Evolutionary conservation across 305 asterid species (phyloP).

Genomic region (Nicotiana rustica): DNA sequence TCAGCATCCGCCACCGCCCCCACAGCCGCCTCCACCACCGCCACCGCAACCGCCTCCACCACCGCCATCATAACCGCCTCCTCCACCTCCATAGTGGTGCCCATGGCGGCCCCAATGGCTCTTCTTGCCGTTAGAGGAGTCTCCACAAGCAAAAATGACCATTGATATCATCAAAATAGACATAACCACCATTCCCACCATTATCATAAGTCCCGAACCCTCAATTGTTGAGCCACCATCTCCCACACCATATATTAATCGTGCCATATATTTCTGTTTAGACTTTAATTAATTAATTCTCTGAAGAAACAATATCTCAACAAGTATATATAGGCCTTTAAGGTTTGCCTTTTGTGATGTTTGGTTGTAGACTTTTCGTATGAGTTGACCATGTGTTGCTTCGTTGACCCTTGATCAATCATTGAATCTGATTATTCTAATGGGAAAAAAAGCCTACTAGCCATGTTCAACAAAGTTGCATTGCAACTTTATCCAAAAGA

Average conservation of each 20-base stretch:
- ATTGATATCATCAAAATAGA: slow-evolving; percentile 47
- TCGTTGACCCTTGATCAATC: background rate
- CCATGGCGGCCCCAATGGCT: slow-evolving; percentile 2
- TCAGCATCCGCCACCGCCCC: background rate
- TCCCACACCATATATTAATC: slow-evolving; percentile 20
- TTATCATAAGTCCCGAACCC: slow-evolving; percentile 38
- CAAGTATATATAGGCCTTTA: no score
- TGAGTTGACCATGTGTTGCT: background rate
- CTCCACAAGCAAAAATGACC: slow-evolving; percentile 52
- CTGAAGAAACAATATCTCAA: background rate
- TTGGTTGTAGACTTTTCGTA: background rate
- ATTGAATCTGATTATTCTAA: background rate
- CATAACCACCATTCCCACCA: slow-evolving; percentile 46
- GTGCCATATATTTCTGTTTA: slow-evolving; percentile 39
- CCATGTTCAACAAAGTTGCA: background rate
- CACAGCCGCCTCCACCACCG: background rate
- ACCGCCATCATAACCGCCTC: background rate
- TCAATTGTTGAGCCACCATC: slow-evolving; percentile 25
- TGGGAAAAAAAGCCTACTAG: background rate
- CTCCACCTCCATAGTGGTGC: slow-evolving; percentile 9
- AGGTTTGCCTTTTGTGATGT: background rate
- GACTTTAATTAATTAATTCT: background rate
- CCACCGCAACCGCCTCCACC: background rate
- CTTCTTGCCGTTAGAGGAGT: slow-evolving; percentile 32
- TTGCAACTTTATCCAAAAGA: background rate